Base-by-base conservation (phyloP, 208 protist genomes). In the Crithidia thermophila region DNA sequence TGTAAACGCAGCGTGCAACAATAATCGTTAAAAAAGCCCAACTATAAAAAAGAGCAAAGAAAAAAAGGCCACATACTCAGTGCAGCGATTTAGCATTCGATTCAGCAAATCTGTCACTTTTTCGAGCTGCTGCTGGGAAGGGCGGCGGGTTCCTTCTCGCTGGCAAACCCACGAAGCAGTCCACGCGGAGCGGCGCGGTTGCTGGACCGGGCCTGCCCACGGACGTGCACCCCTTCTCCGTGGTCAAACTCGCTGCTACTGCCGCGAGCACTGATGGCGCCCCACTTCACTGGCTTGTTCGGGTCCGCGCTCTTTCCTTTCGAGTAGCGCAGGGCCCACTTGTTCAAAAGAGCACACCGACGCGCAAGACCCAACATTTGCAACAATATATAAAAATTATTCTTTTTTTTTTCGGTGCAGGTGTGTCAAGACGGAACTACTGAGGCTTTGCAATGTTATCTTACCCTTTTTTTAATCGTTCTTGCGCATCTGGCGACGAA, bases 181-280 rank as follows among this genome's bases (percentile, higher is more conserved):
- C 77, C 72, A 39, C 68, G 39, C 4, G 77, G 61, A 11, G 45
- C 67, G 4, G 59, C 45, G 4, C 47, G 39, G 53, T 82, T 82
- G 0, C 5, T 13, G 2, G 56, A 55, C 30, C 77, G 77, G 10
- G 3, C 4, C 20, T 36, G 52, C 3, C 66, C 77, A 36, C 36
- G 25, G 0, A 70, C 52, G 14, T 78, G 34, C 1, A 52, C 25
- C 1, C 40, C 30, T 5, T 58, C 46, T 8, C 72, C 72, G 4
- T 72, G 37, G 25, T 78, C 77, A 14, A 72, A 77, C 3, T 28
- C 53, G 20, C 71, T 71, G 0, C 33, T 34, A 33, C 50, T 57
- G 11, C 66, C 77, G 0, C 45, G 47, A 27, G 67, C 64, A n/a
- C 77, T 82, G 21, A 82, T 68, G n/a, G 47, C 51, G n/a, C 77